Evolutionary conservation across 129 eudicot genomes (phyloP).

Genomic region (Smallanthus sonchifolius): DNA sequence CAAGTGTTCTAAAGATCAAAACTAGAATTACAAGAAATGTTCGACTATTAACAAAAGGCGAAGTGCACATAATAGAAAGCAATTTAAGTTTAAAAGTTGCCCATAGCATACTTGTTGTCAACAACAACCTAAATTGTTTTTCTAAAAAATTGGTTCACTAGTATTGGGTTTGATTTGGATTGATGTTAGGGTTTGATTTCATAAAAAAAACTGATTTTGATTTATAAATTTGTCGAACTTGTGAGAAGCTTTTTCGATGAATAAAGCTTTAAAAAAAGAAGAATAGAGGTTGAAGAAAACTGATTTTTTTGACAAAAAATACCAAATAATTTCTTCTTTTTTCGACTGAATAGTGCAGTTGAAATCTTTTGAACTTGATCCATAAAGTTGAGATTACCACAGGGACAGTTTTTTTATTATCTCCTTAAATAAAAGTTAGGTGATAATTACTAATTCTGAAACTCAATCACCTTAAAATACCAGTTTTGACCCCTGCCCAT

Average conservation of each 20-base stretch:
- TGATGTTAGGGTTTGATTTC: not conserved
- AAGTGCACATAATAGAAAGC: not conserved
- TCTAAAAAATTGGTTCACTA: not conserved
- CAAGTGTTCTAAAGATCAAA: too few relatives aligned
- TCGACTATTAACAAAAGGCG: too few relatives aligned
- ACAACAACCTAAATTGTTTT: not conserved
- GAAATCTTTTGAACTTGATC: too few relatives aligned
- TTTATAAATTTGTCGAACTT: not conserved
- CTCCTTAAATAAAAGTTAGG: too few relatives aligned
- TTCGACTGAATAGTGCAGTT: too few relatives aligned
- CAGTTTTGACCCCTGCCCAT: not conserved
- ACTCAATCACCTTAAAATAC: too few relatives aligned
- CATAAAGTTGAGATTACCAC: too few relatives aligned
- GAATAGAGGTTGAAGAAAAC: not conserved
- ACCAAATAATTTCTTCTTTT: too few relatives aligned
- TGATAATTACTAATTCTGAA: too few relatives aligned
- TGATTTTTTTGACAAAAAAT: too few relatives aligned
- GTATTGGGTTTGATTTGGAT: not conserved
- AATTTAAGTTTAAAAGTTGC: not conserved
- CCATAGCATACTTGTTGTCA: not conserved
- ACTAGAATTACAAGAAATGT: not conserved
- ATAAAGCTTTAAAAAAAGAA: too few relatives aligned
- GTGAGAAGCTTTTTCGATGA: not conserved
- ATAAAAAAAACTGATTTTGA: not conserved
- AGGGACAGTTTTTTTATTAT: too few relatives aligned